Evolutionary conservation across 495 filamentous ascomycete genomes (phyloP).

Genomic region (Ramalina intermedia): DNA sequence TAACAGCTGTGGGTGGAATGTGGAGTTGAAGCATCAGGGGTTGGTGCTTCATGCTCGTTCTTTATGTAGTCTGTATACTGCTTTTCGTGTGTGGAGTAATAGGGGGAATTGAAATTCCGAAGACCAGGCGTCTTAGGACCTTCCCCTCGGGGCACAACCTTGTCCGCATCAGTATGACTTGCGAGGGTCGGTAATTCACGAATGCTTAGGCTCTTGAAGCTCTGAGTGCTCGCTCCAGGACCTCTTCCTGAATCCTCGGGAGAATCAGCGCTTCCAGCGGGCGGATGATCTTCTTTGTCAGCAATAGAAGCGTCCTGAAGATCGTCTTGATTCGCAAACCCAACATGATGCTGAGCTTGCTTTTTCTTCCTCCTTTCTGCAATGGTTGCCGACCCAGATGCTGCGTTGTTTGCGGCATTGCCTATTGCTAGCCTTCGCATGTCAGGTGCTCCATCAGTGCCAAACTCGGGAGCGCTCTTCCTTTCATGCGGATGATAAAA

Average conservation of each 20-base stretch:
- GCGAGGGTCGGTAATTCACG: not conserved
- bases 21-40: not conserved
- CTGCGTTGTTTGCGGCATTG: conserved; percentile 3
- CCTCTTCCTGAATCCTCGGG: not conserved
- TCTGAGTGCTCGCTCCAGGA: not conserved
- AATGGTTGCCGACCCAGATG: conserved; percentile 3
- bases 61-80: conserved; percentile 15
- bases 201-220: not conserved
- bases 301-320: too few species aligned
- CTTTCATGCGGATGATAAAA: conserved; percentile 9
- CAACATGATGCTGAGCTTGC: conserved; percentile 36
- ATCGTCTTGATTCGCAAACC: conserved; percentile 30
- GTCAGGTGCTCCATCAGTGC: conserved; percentile 6
- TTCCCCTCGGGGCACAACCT: conserved; percentile 11
- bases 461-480: not conserved
- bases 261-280: not conserved
- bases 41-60: conserved; percentile 5
- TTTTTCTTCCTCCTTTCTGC: conserved; percentile 12
- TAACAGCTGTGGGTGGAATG: not conserved
- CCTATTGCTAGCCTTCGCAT: conserved; percentile 12
- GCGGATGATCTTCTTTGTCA: not conserved
- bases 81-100: conserved; percentile 10
- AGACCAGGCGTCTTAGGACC: conserved; percentile 16
- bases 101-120: conserved; percentile 23
- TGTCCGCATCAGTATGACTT: conserved; percentile 4